Percentiles rank a stretch among this genome's conserved stretches.
These are phyloP conservation scores for Apiospora hydei DNA, from an alignment of 2,329 filamentous ascomycete genomes.

Conservation along the genomic window DNA sequence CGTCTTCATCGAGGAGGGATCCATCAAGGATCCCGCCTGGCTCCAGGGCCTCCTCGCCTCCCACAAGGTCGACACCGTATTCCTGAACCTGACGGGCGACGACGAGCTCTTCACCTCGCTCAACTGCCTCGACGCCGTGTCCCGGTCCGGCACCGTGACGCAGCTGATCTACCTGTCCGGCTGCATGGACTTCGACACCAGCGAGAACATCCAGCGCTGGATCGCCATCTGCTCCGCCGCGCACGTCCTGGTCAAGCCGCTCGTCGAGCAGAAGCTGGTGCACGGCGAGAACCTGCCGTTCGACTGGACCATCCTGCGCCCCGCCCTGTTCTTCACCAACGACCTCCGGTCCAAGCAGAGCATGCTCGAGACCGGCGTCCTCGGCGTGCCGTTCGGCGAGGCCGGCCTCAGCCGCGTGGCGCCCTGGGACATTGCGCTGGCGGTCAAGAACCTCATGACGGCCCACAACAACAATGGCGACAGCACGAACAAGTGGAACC, in stretches of 20 bases:
- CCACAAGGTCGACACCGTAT: slow-evolving; percentile 21
- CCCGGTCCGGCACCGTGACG: slow-evolving; percentile 11
- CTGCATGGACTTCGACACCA: neutral
- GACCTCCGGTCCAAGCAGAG: slow-evolving; percentile 21
- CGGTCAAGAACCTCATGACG: slow-evolving; percentile 16
- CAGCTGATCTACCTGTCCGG: slow-evolving; percentile 22
- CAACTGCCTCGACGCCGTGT: slow-evolving; percentile 19
- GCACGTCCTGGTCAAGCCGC: slow-evolving; percentile 24
- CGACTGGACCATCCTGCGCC: slow-evolving; percentile 22
- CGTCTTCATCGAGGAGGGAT: slow-evolving; percentile 20
- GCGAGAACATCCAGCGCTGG: slow-evolving; percentile 5
- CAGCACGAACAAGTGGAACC: neutral
- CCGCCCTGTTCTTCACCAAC: slow-evolving; percentile 24
- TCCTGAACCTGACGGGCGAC: slow-evolving; percentile 22
- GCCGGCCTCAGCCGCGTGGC: slow-evolving; percentile 22
- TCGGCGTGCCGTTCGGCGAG: slow-evolving; percentile 22
- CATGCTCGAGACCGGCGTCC: slow-evolving; percentile 20
- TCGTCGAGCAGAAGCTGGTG: slow-evolving; percentile 21
- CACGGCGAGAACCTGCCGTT: slow-evolving; percentile 18
- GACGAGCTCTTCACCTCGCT: slow-evolving; percentile 22
- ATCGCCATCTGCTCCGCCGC: slow-evolving; percentile 15
- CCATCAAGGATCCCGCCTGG: slow-evolving; percentile 23
- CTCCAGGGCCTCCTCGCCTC: slow-evolving; percentile 10
- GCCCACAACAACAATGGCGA: neutral
- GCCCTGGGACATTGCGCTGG: slow-evolving; percentile 24